Evolutionary conservation across 495 filamentous ascomycete species (phyloP).

Genomic region (Hypoxylon intermedium): DNA sequence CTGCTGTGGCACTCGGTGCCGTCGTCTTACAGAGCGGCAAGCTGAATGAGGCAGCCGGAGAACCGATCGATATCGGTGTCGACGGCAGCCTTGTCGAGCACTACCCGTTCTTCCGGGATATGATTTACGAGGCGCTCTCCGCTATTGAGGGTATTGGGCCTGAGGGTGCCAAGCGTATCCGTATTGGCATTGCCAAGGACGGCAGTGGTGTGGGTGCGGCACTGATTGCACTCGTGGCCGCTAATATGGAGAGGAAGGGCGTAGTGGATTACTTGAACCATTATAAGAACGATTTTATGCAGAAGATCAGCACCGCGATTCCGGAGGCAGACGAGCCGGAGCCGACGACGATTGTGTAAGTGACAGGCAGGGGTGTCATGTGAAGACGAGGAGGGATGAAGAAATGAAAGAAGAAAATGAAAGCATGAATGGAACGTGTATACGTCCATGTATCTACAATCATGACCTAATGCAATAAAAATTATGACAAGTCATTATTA

Average conservation of each 20-base stretch:
- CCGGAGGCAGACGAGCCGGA: slow-evolving; percentile 36
- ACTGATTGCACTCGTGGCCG: slow-evolving; percentile 80
- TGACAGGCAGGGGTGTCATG: neutral
- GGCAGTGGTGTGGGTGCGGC: slow-evolving; percentile 91
- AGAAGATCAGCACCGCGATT: slow-evolving; percentile 25
- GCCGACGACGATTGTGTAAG: slow-evolving; percentile 38
- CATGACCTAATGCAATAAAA: slow-evolving; percentile 35
- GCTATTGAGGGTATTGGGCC: slow-evolving; percentile 74
- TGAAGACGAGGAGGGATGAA: neutral
- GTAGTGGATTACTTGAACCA: slow-evolving; percentile 31
- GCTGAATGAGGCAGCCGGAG: slow-evolving; percentile 60
- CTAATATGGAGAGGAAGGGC: slow-evolving; percentile 55
- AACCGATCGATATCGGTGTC: slow-evolving; percentile 85
- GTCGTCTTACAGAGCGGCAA: slow-evolving; percentile 77
- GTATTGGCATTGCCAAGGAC: slow-evolving; percentile 94
- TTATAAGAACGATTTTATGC: slow-evolving; percentile 26
- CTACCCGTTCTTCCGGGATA: slow-evolving; percentile 84
- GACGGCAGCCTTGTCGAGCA: slow-evolving; percentile 91
- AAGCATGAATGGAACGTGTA: neutral
- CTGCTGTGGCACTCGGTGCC: slow-evolving; percentile 84
- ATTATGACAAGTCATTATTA: slow-evolving; percentile 22
- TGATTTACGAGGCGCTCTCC: slow-evolving; percentile 76
- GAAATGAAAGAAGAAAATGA: slow-evolving; percentile 3
- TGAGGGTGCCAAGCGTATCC: slow-evolving; percentile 76
- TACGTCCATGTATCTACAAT: slow-evolving; percentile 29